Evolutionary conservation across 208 protist species (phyloP), one percentile per base, ranked within the genome.

Genomic region (Crithidia bombi): DNA sequence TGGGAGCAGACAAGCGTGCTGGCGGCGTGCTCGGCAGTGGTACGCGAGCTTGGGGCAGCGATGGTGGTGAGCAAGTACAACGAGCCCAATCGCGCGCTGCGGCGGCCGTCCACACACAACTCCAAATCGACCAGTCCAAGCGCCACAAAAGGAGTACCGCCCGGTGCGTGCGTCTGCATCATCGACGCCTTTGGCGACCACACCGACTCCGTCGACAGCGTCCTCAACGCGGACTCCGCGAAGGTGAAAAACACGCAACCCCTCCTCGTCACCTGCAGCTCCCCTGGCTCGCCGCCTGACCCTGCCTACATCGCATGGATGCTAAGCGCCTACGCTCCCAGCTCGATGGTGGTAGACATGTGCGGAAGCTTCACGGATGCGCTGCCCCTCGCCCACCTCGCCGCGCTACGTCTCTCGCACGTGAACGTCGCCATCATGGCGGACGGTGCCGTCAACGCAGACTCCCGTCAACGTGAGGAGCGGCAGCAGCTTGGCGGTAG

Each of bases 111-210:
- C 14, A 50, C 67, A 23, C 71, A 77, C 21, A 11, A 32, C 25
- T 36, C 47, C 3, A 70, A 67, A 43, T 2, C 39, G 17, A 26
- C 30, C 28, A 57, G 32, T 7, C 1, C 46, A 2, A 26, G 0
- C 46, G 35, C 64, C 3, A 11, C 63, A 6, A 77, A 77, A 55
- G 47, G 56, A 7, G 49, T 56, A 10, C 10, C 56, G 0, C 14
- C 61, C 0, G 75, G 61, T 2, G 52, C 68, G 6, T 46, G 67
- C 4, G 65, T 93, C 33, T 76, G 70, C 51, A 49, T 95, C 33
- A 58, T 93, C 21, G 87, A 95, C 61, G 72, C 84, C 11, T 89
- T 83, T 68, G 89, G 85, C 21, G 89, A 95, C 44, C 38, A 81
- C 74, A 57, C 61, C 11, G 56, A 57, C 11, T 82, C 84, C 3